These are phyloP conservation scores for Coemansia nantahalensis DNA, from an alignment of 192 early-diverging fungal genomes.

Conservation along the genomic window DNA sequence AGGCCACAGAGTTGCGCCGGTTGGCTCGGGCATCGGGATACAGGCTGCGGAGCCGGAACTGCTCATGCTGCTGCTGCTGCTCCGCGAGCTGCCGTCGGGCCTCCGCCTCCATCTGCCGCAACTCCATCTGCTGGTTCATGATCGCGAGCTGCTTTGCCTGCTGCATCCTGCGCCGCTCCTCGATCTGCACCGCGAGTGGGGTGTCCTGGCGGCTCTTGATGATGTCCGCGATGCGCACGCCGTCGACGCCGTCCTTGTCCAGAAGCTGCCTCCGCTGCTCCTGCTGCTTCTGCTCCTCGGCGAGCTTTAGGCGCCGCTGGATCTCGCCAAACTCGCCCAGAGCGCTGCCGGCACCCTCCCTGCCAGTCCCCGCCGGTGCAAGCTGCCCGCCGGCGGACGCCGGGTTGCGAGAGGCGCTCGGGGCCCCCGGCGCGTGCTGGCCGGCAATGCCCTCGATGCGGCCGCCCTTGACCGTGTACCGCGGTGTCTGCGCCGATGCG, in stretches of 20 bases:
- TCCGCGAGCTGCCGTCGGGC: constrained; percentile 18
- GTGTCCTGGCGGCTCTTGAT: constrained; percentile 43
- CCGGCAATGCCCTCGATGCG: constrained; percentile 1
- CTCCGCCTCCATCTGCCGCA: constrained; percentile 34
- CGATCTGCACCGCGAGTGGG: constrained; percentile 39
- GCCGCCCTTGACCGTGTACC: constrained; percentile 17
- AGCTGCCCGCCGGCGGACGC: neutral
- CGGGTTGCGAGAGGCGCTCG: neutral
- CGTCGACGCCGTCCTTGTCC: constrained; percentile 36
- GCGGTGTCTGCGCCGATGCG: constrained; percentile 1
- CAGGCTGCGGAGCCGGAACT: constrained; percentile 47
- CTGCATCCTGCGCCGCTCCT: constrained; percentile 40
- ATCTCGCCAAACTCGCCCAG: constrained; percentile 36
- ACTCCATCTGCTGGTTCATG: constrained; percentile 41
- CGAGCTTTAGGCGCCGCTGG: constrained; percentile 25
- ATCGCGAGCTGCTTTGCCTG: constrained; percentile 45
- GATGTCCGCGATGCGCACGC: constrained; percentile 41
- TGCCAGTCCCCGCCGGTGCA: neutral
- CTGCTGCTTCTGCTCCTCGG: constrained; percentile 30
- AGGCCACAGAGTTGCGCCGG: constrained; percentile 4
- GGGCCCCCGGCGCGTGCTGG: neutral
- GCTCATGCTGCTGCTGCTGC: constrained; percentile 40
- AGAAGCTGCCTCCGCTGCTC: constrained; percentile 23
- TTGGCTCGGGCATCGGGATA: constrained; percentile 12
- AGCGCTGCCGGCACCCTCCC: neutral